Percentiles rank a stretch among this genome's conserved stretches.
Conservation (phyloP, 2,329 filamentous ascomycete species). For the Pseudocercospora vitis region DNA sequence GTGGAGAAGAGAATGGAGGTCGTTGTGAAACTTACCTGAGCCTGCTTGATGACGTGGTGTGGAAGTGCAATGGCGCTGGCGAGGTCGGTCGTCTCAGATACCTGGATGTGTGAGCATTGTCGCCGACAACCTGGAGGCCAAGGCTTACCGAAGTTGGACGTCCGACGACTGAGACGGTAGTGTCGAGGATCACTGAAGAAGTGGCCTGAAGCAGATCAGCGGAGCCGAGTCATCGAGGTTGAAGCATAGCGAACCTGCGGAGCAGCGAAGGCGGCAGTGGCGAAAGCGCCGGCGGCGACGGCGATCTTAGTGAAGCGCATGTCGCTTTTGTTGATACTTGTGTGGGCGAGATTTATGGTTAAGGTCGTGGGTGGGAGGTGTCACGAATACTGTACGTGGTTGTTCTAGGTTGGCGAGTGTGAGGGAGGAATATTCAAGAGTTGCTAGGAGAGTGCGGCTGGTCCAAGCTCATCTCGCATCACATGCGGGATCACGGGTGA, state of each 20-base stretch:
- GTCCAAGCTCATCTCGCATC: too few relatives aligned
- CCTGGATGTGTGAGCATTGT: too few relatives aligned
- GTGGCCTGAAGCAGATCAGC: background rate
- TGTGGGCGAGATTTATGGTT: background rate
- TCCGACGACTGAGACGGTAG: background rate
- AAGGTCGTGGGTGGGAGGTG: background rate
- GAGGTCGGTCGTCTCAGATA: too few relatives aligned
- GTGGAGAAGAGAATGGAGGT: background rate
- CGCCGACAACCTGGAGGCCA: too few relatives aligned
- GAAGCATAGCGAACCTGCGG: background rate
- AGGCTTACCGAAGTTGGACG: background rate
- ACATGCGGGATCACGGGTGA: too few relatives aligned
- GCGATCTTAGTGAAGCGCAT: conserved; percentile 5
- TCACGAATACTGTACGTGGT: background rate
- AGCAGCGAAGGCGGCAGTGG: background rate
- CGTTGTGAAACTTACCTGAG: background rate
- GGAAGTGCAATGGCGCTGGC: background rate
- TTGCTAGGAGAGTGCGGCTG: too few relatives aligned
- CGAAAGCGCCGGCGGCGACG: background rate
- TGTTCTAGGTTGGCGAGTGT: too few relatives aligned
- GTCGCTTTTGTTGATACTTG: background rate
- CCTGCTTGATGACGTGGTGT: background rate
- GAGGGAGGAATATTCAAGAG: too few relatives aligned
- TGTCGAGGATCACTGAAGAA: background rate
- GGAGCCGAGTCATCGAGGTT: too few relatives aligned